Evolutionary conservation across 495 filamentous ascomycete genomes (phyloP).

Genomic region (Symbiotaphrina buchneri): DNA sequence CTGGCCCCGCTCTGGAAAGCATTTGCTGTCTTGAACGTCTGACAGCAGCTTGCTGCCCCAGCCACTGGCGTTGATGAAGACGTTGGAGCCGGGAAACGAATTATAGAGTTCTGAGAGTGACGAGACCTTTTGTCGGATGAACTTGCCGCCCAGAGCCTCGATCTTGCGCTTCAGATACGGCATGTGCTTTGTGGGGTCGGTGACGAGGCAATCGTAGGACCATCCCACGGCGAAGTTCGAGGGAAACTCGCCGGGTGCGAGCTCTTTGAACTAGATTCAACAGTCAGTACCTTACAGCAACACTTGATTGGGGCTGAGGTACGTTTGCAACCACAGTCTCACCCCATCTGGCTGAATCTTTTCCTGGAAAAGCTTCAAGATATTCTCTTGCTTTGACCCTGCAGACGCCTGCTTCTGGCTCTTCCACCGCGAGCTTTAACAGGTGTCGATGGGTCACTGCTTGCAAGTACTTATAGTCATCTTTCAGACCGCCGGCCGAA

Average conservation of each 20-base stretch:
- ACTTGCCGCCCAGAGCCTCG: slow-evolving; percentile 13
- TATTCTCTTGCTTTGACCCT: too few relatives aligned
- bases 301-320: too few relatives aligned
- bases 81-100: slow-evolving; percentile 16
- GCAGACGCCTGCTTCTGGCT: too few relatives aligned
- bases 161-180: slow-evolving; percentile 16
- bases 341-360: too few relatives aligned
- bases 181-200: slow-evolving; percentile 20
- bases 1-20: slow-evolving; percentile 20
- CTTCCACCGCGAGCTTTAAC: too few relatives aligned
- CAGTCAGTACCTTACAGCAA: too few relatives aligned
- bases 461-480: too few relatives aligned
- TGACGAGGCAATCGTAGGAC: slow-evolving; percentile 19
- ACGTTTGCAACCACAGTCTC: too few relatives aligned
- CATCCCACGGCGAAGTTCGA: slow-evolving; percentile 15
- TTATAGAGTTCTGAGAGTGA: slow-evolving; percentile 17
- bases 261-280: slow-evolving; percentile 17
- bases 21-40: slow-evolving; percentile 17
- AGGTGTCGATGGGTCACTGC: too few relatives aligned
- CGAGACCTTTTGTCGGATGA: slow-evolving; percentile 16
- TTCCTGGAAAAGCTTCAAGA: too few relatives aligned
- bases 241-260: slow-evolving; percentile 15
- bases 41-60: slow-evolving; percentile 15
- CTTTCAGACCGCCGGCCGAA: too few relatives aligned
- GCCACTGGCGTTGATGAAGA: slow-evolving; percentile 23